phyloP scores from a whole-genome alignment of 169 alveolate genomes.

The Toxoplasma gondii region DNA sequence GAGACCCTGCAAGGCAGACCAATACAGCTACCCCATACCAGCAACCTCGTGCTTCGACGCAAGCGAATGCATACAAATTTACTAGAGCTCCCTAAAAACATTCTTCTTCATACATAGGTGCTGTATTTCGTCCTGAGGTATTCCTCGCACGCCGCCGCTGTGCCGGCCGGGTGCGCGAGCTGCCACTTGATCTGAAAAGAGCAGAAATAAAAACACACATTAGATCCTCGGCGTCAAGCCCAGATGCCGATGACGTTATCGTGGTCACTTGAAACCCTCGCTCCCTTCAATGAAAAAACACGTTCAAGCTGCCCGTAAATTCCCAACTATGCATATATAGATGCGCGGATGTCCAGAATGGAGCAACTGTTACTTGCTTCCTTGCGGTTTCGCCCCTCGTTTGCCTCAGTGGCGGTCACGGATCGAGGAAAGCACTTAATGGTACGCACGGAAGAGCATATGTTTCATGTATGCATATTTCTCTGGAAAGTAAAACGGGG shows the following conservation, averaged over 20 bases:
- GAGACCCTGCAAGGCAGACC: no score
- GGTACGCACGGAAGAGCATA: not conserved
- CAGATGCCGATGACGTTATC: not conserved
- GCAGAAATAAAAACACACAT: not conserved
- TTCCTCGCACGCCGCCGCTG: slow-evolving; percentile 24
- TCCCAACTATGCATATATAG: not conserved
- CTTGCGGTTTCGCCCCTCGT: not conserved
- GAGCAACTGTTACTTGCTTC: no score
- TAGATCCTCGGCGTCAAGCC: not conserved
- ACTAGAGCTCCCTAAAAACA: no score
- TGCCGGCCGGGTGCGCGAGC: slow-evolving; percentile 38
- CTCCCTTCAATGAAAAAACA: not conserved
- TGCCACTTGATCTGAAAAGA: slow-evolving; percentile 42
- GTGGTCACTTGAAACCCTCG: not conserved
- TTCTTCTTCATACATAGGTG: not conserved
- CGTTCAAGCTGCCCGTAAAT: not conserved
- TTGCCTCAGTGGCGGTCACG: not conserved
- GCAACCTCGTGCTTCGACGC: no score
- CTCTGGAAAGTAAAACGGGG: not conserved
- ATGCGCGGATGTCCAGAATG: not conserved
- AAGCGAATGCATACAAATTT: no score
- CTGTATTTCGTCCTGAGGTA: not conserved
- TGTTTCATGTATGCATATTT: no score
- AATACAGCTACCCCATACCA: no score
- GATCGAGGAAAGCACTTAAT: not conserved